Conservation (phyloP, 2,329 filamentous ascomycete species). For the Verticillium klebahnii region DNA sequence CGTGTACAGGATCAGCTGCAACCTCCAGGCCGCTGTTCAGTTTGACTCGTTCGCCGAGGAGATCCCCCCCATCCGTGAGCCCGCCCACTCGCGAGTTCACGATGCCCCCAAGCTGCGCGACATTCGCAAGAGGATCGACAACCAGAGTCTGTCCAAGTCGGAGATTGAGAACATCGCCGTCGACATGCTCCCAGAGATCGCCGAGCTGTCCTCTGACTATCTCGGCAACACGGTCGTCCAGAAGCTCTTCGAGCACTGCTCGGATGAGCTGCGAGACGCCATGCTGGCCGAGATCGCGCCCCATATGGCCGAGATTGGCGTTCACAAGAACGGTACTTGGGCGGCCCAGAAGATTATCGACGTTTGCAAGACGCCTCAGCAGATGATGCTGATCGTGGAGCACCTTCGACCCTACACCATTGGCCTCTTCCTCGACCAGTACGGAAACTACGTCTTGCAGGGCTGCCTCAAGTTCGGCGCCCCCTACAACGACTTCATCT, state of each 20-base stretch:
- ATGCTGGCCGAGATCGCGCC: slow-evolving; percentile 88
- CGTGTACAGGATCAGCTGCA: slow-evolving; percentile 63
- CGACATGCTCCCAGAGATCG: slow-evolving; percentile 94
- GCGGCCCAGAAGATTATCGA: slow-evolving; percentile 99
- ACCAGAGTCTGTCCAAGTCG: slow-evolving; percentile 75
- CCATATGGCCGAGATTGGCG: slow-evolving; percentile 91
- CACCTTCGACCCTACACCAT: slow-evolving; percentile 81
- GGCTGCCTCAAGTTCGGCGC: slow-evolving; percentile 89
- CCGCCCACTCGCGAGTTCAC: slow-evolving; percentile 81
- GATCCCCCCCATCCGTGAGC: slow-evolving; percentile 84
- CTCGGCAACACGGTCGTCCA: slow-evolving; percentile 99
- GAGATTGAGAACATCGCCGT: slow-evolving; percentile 92
- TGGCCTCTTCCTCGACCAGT: slow-evolving; percentile 92
- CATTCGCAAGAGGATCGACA: slow-evolving; percentile 96
- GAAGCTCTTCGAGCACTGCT: slow-evolving; percentile 96
- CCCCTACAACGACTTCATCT: slow-evolving; percentile 93
- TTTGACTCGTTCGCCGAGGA: slow-evolving; percentile 72
- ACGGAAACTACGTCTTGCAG: slow-evolving; percentile 97
- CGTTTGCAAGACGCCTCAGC: slow-evolving; percentile 77
- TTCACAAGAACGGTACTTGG: slow-evolving; percentile 99
- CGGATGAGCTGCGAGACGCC: slow-evolving; percentile 80
- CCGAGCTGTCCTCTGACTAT: slow-evolving; percentile 91
- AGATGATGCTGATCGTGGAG: slow-evolving; percentile 82
- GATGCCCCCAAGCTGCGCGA: slow-evolving; percentile 93
- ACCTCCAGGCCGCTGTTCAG: slow-evolving; percentile 71